Evolutionary conservation across 768 basidiomycete genomes (phyloP), one percentile per base, ranked within the genome.

Genomic region (Leccinum aurantiacum): DNA sequence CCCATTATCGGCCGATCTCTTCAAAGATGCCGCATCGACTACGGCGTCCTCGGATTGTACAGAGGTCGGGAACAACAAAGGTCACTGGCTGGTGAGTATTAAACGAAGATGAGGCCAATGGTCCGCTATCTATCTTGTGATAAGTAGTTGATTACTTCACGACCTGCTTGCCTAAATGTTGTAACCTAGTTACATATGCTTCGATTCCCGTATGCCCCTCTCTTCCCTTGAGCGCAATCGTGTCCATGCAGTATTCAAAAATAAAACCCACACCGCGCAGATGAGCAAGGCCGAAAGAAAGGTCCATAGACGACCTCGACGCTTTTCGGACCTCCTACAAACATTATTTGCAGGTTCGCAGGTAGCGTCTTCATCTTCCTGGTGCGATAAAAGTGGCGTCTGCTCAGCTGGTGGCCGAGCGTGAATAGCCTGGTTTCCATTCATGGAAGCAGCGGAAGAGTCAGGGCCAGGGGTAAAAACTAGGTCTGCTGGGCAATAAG

Each of bases 181-280:
- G 24, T 48, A 29, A 37, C 53, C n/a, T 10, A 19, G 55, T 14
- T 37, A 53, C n/a, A 50, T 31, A 6, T 38, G n/a, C 35, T 48
- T 53, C 27, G 31, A 54, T 46, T 54, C 47, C 47, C 6, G 33
- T 31, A 33, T 17, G 3, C 59, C 63, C 49, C 76, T 72, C 38
- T 77, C 73, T 55, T 75, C 72, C 63, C 72, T 78, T 50, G 76
- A 78, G 35, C 84, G 79, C 59, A 89, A 71, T 63, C 80, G 82
- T 56, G 79, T 68, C 79, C 79, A 86, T 0, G 86, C 88, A 17
- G 84, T 87, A 10, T 67, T 76, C 66, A 90, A 74, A 71, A 90
- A 90, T 60, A 89, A 69, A 37, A 80, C 66, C 89, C 88, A 91
- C 6, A 86, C 82, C 51, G 67, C 71, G 15, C 80, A 64, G 10